These are phyloP conservation scores for Pestalotiopsis sp. DNA, from an alignment of 2,329 filamentous ascomycete species.

Conservation along the genomic window DNA sequence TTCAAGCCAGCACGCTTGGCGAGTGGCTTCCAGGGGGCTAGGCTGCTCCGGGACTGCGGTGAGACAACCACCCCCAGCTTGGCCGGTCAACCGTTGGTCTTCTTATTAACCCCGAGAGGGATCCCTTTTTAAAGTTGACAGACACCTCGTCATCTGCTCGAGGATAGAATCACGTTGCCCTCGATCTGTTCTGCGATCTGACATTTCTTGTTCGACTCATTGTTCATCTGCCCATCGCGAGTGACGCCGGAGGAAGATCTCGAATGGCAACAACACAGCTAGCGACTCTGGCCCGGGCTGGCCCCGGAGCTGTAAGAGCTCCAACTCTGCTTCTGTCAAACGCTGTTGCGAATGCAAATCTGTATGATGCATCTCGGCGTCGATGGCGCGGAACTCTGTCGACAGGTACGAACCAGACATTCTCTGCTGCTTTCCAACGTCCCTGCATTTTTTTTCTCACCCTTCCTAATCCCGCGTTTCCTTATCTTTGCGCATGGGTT, in stretches of 20 bases:
- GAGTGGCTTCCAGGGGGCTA: not conserved
- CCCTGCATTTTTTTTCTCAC: not conserved
- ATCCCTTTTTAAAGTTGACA: not conserved
- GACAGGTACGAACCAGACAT: not conserved
- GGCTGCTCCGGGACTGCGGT: not conserved
- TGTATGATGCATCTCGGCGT: not conserved
- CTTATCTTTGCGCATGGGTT: not conserved
- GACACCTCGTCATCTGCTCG: not conserved
- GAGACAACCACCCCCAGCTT: not conserved
- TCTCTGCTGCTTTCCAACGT: not conserved
- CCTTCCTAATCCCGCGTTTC: not conserved
- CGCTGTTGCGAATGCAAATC: not conserved
- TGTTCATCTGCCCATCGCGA: not conserved
- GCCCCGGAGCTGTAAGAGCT: not conserved
- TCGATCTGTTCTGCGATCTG: not conserved
- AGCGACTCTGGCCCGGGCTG: not conserved
- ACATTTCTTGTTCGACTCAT: not conserved
- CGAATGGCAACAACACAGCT: conserved; percentile 2
- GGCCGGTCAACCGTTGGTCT: not conserved
- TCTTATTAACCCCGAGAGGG: not conserved
- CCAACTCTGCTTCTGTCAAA: not conserved
- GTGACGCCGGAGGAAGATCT: not conserved
- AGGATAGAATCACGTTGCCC: not conserved
- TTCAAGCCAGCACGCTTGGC: not conserved
- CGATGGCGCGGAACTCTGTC: not conserved